Evolutionary conservation across 495 filamentous ascomycete species (phyloP).

Genomic region (Hyaloscypha variabilis): DNA sequence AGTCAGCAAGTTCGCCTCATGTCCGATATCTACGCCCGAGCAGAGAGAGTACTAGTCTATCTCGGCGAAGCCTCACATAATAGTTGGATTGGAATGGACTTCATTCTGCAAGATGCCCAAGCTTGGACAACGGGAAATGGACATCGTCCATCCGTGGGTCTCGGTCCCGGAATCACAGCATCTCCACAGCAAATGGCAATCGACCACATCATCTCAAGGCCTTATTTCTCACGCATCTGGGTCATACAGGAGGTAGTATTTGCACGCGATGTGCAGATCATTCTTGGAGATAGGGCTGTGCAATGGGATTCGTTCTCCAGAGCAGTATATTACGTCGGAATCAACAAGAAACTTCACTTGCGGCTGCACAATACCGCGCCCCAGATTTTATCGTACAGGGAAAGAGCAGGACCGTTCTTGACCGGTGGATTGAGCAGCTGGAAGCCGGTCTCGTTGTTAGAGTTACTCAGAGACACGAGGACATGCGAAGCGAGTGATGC

Average conservation of each 20-base stretch:
- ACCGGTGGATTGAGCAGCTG: neutral
- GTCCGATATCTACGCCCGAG: neutral
- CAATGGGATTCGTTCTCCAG: neutral
- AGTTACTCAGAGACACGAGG: neutral
- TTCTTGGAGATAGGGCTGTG: neutral
- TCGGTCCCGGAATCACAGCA: no score
- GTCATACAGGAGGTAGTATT: slow-evolving; percentile 3
- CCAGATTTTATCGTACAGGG: neutral
- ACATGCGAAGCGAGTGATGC: neutral
- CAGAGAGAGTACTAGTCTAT: neutral
- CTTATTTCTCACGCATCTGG: neutral
- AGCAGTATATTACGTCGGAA: no score
- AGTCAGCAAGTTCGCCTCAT: neutral
- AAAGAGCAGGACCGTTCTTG: neutral
- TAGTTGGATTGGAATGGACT: neutral
- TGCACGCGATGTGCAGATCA: neutral
- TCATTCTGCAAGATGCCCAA: neutral
- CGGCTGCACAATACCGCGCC: neutral
- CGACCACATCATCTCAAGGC: neutral
- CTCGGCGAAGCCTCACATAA: neutral
- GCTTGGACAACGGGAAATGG: neutral
- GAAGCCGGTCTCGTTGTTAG: neutral
- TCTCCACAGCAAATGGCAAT: neutral
- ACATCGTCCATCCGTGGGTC: neutral
- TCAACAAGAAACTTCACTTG: neutral